Percentiles rank a stretch among this genome's conserved stretches.
phyloP scores from a whole-genome alignment of 208 protist species.

The Acanthamoeba polyphaga region DNA sequence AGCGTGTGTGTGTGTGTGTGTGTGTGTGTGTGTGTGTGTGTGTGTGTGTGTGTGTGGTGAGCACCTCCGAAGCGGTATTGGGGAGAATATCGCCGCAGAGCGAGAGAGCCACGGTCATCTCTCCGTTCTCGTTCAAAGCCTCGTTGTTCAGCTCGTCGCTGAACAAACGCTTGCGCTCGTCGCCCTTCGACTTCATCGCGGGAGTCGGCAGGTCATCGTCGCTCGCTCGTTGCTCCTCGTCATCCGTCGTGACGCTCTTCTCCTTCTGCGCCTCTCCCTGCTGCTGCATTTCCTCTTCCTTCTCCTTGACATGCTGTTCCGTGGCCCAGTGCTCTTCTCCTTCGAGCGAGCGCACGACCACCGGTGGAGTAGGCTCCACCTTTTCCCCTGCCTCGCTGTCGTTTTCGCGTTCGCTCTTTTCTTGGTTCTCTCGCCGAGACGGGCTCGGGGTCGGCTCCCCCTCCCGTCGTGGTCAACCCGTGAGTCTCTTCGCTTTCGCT shows the following conservation, averaged over 20 bases:
- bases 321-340: conserved; percentile 27
- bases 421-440: neutral
- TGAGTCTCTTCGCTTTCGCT: neutral
- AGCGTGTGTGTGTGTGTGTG: too few species aligned
- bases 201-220: neutral
- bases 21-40: too few species aligned
- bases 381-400: neutral
- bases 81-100: conserved; percentile 57
- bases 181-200: neutral
- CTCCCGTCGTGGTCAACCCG: neutral
- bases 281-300: neutral
- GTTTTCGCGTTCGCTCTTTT: neutral
- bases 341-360: neutral
- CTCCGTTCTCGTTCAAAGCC: neutral
- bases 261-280: neutral
- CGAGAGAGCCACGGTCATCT: conserved; percentile 22
- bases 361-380: neutral
- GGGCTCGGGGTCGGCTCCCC: neutral
- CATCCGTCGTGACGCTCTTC: neutral
- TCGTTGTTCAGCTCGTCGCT: conserved; percentile 7
- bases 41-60: too few species aligned
- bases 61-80: neutral
- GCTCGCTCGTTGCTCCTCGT: neutral
- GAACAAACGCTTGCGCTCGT: neutral
- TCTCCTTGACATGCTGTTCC: neutral